Evolutionary conservation across 805 yeast genomes (phyloP).

Genomic region (Tetrapisispora fleetii): DNA sequence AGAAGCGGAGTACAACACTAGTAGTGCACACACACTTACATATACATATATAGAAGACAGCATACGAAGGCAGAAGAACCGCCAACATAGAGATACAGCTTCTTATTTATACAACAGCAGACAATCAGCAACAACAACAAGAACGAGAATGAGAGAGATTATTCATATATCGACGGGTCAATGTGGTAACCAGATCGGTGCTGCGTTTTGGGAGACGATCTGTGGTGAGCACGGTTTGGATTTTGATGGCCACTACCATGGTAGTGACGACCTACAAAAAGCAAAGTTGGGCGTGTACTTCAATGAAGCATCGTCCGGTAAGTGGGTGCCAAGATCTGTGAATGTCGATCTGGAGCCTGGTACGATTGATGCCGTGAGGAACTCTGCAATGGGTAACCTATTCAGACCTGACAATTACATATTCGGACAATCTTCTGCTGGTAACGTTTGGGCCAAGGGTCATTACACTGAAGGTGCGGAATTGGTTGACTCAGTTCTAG

Average conservation of each 20-base stretch:
- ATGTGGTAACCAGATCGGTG: slow-evolving; percentile 98
- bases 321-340: slow-evolving; percentile 90
- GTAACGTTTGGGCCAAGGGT: slow-evolving; percentile 96
- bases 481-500: slow-evolving; percentile 80
- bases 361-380: slow-evolving; percentile 75
- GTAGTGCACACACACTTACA: background rate
- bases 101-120: background rate
- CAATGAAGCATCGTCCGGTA: slow-evolving; percentile 77
- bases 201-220: slow-evolving; percentile 88
- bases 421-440: slow-evolving; percentile 86
- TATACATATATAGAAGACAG: background rate
- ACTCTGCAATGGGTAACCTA: slow-evolving; percentile 71
- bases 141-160: slow-evolving; percentile 40
- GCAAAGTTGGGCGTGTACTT: slow-evolving; percentile 71
- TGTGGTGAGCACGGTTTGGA: slow-evolving; percentile 84
- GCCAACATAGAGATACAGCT: too few relatives aligned
- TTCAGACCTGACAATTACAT: slow-evolving; percentile 90
- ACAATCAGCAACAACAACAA: background rate
- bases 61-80: background rate
- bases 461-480: slow-evolving; percentile 96
- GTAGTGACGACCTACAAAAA: slow-evolving; percentile 42
- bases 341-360: slow-evolving; percentile 92
- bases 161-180: slow-evolving; percentile 96
- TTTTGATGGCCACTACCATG: slow-evolving; percentile 62
- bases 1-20: too few relatives aligned